Evolutionary conservation across 768 basidiomycete genomes (phyloP).

Genomic region (Termitomyces heimii): DNA sequence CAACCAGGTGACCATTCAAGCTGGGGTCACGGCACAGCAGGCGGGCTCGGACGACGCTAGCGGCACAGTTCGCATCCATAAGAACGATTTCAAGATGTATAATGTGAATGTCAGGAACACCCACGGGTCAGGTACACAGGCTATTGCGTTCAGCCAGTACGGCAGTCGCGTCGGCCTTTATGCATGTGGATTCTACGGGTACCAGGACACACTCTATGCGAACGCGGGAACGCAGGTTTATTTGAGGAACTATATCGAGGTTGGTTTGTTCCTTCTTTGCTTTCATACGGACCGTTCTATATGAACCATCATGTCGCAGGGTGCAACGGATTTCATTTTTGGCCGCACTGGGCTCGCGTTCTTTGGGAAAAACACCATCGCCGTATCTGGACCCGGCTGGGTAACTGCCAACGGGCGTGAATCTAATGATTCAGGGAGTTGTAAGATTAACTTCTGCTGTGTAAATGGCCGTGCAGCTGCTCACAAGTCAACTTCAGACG

Average conservation of each 20-base stretch:
- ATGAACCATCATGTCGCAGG: slow-evolving; percentile 20
- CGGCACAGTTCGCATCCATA: slow-evolving; percentile 43
- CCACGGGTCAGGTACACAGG: slow-evolving; percentile 37
- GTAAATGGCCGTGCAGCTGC: not conserved
- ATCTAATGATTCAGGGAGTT: slow-evolving; percentile 39
- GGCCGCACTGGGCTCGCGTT: slow-evolving; percentile 38
- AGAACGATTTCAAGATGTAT: slow-evolving; percentile 42
- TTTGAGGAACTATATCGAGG: slow-evolving; percentile 41
- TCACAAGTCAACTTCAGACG: slow-evolving; percentile 20
- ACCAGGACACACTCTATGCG: slow-evolving; percentile 42
- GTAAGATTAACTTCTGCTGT: slow-evolving; percentile 22
- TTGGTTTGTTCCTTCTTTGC: slow-evolving; percentile 8
- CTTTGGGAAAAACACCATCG: slow-evolving; percentile 46
- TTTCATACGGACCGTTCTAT: not conserved
- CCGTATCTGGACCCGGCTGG: slow-evolving; percentile 34
- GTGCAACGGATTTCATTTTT: slow-evolving; percentile 47
- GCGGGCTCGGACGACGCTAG: slow-evolving; percentile 42
- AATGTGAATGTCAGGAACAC: slow-evolving; percentile 46
- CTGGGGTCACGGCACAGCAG: slow-evolving; percentile 24
- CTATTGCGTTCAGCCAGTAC: slow-evolving; percentile 45
- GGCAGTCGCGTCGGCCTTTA: slow-evolving; percentile 39
- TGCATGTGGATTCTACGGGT: slow-evolving; percentile 40
- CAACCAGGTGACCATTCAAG: slow-evolving; percentile 35
- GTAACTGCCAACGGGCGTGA: slow-evolving; percentile 44
- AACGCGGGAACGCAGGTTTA: slow-evolving; percentile 45